A percentile compares a stretch with the other conserved stretches of the same genome.
Evolutionary conservation across 1,139 yeast species (phyloP).

Genomic region (Arxiozyma bovina): DNA sequence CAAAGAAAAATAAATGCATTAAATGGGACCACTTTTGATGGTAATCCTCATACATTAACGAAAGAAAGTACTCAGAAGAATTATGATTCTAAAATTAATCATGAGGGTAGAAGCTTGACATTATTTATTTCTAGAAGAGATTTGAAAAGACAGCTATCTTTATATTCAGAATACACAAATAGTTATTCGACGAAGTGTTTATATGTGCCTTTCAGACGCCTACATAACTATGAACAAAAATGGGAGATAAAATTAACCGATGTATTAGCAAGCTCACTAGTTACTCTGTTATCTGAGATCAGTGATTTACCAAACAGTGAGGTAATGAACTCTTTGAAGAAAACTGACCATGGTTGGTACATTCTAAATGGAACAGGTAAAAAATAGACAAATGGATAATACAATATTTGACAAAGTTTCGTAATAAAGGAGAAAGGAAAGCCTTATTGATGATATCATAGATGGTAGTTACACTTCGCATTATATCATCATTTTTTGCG

Average conservation of each 20-base stretch:
- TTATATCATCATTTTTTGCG: too few species aligned
- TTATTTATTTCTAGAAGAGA: not conserved
- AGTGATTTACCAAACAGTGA: not conserved
- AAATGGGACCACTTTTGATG: not conserved
- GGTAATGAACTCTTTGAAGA: not conserved
- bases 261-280: not conserved
- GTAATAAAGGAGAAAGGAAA: not conserved
- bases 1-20: not conserved
- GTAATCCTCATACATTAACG: not conserved
- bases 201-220: not conserved
- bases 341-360: not conserved
- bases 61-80: not conserved
- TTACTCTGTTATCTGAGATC: too few species aligned
- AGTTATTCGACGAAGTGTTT: slow-evolving; percentile 4
- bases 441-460: not conserved
- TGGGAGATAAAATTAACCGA: not conserved
- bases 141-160: slow-evolving; percentile 1
- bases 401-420: not conserved
- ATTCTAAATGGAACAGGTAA: too few species aligned
- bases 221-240: not conserved
- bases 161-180: slow-evolving; percentile 17
- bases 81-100: too few species aligned
- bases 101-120: not conserved
- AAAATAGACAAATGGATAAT: too few species aligned
- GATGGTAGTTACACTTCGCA: too few species aligned